A percentile compares a stretch with the other conserved stretches of the same genome.
phyloP scores from a whole-genome alignment of 2,329 filamentous ascomycete genomes.

The Phialophora macrospora region DNA sequence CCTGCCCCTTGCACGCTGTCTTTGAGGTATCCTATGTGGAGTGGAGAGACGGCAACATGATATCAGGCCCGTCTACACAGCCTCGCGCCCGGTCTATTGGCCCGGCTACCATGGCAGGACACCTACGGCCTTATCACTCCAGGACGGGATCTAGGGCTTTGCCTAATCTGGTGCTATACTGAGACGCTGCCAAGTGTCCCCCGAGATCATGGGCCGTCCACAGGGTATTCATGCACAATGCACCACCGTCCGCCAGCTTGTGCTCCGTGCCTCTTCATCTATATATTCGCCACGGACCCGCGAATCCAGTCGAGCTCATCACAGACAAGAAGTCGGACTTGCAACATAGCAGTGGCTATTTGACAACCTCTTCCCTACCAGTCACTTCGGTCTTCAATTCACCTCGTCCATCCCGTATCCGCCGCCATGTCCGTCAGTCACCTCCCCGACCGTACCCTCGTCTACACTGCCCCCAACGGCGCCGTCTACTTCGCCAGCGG shows the following conservation, averaged over 20 bases:
- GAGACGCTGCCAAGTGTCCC: neutral
- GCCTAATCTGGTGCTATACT: neutral
- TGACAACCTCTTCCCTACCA: neutral
- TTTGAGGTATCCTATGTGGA: slow-evolving; percentile 7
- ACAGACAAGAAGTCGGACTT: neutral
- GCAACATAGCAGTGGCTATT: neutral
- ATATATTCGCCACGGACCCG: slow-evolving; percentile 15
- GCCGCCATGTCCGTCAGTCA: neutral
- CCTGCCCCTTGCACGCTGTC: neutral
- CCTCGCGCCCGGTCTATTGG: neutral
- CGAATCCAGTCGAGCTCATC: neutral
- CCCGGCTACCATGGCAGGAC: neutral
- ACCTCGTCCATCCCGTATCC: too few species aligned
- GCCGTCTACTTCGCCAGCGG: slow-evolving; percentile 27
- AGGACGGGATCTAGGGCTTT: neutral
- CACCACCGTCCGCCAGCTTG: neutral
- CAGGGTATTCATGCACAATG: neutral
- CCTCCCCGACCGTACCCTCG: slow-evolving; percentile 5
- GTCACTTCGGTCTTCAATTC: neutral
- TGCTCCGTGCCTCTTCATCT: neutral
- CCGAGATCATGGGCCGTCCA: neutral
- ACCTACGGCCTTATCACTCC: slow-evolving; percentile 16
- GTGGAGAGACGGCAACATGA: neutral
- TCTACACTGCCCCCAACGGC: slow-evolving; percentile 26
- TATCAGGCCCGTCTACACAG: neutral